Evolutionary conservation across 306 rosid genomes (phyloP).

Genomic region (Herpetospermum pedunculosum): DNA sequence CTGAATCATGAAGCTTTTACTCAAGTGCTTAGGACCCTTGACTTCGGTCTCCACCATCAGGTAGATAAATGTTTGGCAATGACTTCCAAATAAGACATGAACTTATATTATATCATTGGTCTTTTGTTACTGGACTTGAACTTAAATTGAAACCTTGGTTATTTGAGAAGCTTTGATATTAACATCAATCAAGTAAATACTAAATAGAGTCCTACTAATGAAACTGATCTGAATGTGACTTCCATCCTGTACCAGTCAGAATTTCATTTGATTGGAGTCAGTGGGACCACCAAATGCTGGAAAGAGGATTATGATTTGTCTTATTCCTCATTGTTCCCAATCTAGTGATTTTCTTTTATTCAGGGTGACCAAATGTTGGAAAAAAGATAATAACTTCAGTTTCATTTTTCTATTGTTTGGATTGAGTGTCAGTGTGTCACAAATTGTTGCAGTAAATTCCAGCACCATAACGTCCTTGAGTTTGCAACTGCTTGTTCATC

Average conservation of each 20-base stretch:
- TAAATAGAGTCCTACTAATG: not conserved
- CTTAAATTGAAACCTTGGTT: not conserved
- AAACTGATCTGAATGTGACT: not conserved
- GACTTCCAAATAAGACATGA: not conserved
- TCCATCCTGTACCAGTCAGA: not conserved
- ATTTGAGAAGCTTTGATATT: not conserved
- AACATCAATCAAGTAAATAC: not conserved
- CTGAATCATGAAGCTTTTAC: slow-evolving; percentile 60
- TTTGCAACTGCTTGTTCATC: not conserved
- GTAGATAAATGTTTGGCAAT: slow-evolving; percentile 19
- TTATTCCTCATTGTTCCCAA: not conserved
- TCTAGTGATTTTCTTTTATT: not conserved
- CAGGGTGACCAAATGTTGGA: not conserved
- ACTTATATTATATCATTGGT: not conserved
- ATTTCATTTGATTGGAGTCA: not conserved
- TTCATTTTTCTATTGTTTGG: not conserved
- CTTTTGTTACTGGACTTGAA: not conserved
- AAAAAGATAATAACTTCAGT: not conserved
- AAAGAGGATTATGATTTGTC: not conserved
- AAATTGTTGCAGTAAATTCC: not conserved
- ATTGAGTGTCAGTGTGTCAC: not conserved
- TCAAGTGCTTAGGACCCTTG: slow-evolving; percentile 75
- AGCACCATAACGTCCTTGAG: not conserved
- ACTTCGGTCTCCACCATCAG: slow-evolving; percentile 89
- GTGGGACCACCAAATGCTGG: not conserved